phyloP scores from a whole-genome alignment of 345 rosid genomes.

The Pistacia integerrima region DNA sequence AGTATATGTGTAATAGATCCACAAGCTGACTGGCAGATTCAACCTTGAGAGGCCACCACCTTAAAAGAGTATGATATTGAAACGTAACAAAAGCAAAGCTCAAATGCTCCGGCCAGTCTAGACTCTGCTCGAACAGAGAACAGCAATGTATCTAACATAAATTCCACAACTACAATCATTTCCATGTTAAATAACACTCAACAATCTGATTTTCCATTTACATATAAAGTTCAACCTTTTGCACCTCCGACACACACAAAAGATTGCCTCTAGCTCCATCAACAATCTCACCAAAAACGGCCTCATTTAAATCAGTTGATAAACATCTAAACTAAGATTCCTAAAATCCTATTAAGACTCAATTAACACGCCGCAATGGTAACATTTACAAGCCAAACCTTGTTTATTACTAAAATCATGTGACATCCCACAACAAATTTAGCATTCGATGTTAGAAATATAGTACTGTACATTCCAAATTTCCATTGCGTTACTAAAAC shows the following conservation, averaged over 20 bases:
- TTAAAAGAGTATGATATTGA: background rate
- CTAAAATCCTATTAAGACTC: too few relatives aligned
- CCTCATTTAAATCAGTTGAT: too few relatives aligned
- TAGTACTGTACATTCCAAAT: too few relatives aligned
- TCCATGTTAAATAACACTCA: background rate
- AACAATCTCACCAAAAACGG: background rate
- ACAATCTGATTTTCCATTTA: too few relatives aligned
- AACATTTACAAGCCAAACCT: too few relatives aligned
- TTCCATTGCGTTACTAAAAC: too few relatives aligned
- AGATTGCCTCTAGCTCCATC: too few relatives aligned
- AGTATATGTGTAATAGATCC: background rate
- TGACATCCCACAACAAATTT: too few relatives aligned
- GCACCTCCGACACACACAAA: background rate
- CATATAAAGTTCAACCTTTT: background rate
- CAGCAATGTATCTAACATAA: background rate
- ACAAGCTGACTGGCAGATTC: background rate
- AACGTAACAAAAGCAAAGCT: background rate
- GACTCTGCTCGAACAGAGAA: background rate
- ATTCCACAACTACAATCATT: background rate
- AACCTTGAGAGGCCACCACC: background rate
- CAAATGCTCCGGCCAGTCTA: background rate
- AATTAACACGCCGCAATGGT: too few relatives aligned
- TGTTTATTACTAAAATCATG: too few relatives aligned
- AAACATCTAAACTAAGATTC: too few relatives aligned
- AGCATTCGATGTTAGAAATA: too few relatives aligned